Conservation (phyloP, 345 rosid species). For the Eucalyptus sp. region DNA sequence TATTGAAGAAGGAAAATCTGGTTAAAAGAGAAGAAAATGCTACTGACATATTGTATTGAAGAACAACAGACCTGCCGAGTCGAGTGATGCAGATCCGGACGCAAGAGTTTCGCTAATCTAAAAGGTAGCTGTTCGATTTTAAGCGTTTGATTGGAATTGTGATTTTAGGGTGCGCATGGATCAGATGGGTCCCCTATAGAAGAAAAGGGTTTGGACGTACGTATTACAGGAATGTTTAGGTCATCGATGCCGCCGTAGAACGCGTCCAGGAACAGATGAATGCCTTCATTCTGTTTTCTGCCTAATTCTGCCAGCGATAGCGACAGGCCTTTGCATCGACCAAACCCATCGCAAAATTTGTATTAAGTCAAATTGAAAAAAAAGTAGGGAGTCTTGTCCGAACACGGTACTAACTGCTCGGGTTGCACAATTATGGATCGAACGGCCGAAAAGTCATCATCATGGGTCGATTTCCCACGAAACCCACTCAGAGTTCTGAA, state of each 20-base stretch:
- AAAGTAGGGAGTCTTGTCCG: background rate
- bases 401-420: background rate
- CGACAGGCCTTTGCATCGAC: background rate
- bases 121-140: background rate
- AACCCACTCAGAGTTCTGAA: background rate
- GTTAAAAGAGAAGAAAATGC: background rate
- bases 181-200: background rate
- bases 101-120: background rate
- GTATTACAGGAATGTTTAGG: background rate
- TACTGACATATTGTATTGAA: background rate
- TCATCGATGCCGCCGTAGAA: background rate
- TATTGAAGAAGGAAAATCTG: background rate
- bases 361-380: background rate
- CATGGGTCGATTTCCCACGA: background rate
- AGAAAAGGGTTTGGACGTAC: background rate
- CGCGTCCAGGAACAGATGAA: background rate
- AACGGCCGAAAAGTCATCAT: background rate
- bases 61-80: background rate
- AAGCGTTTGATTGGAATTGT: background rate
- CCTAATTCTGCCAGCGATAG: background rate
- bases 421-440: background rate
- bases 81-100: background rate
- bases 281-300: background rate
- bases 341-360: background rate
- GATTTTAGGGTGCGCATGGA: background rate